Base-by-base conservation (phyloP, 2,329 filamentous ascomycete genomes). In the Aureobasidium sp. region DNA sequence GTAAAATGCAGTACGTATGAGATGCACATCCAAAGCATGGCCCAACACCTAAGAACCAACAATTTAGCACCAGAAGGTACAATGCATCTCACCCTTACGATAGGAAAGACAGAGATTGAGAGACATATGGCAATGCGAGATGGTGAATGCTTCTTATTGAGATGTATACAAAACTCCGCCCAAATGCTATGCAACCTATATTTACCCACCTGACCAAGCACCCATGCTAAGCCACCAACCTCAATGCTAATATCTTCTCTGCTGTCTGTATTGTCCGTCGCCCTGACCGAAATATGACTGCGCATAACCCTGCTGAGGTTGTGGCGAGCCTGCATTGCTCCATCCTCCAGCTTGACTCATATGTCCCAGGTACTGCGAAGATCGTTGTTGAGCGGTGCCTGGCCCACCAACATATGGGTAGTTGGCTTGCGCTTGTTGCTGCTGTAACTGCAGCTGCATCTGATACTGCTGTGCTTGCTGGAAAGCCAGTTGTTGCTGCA, bases 401-500 rank as follows among this genome's bases (percentile, higher is more conserved):
- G 63, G 63, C 32, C 59, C 42, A 42, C 51, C 39, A 20, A 5
- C 23, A 44, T 53, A 55, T 5, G 34, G 56, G 53, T 63, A 47
- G 41, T 48, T 55, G 26, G n/a, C 27, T 7, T 48, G 46, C 27
- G 56, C 48, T 63, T 47, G 41, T 44, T 62, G 60, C 15, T 55
- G 60, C 59, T 52, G 68, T 62, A 69, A 66, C 37, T 68, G 64
- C 29, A 57, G 36, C 41, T 62, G 53, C 8, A 55, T 23, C 51
- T 62, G 60, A 37, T 46, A 42, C 44, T 47, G 41, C 61, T 72
- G 68, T 64, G 71, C 68, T 62, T 70, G 68, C 41, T 68, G 64
- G 20, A 68, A 64, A 27, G 63, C 63, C 42, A 69, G 68, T 36
- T 70, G 66, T 39, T 67, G 63, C 20, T 67, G 65, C 58, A 75